These are phyloP conservation scores for Phaeomoniella chlamydospora DNA, from an alignment of 2,329 filamentous ascomycete genomes.

Conservation along the genomic window DNA sequence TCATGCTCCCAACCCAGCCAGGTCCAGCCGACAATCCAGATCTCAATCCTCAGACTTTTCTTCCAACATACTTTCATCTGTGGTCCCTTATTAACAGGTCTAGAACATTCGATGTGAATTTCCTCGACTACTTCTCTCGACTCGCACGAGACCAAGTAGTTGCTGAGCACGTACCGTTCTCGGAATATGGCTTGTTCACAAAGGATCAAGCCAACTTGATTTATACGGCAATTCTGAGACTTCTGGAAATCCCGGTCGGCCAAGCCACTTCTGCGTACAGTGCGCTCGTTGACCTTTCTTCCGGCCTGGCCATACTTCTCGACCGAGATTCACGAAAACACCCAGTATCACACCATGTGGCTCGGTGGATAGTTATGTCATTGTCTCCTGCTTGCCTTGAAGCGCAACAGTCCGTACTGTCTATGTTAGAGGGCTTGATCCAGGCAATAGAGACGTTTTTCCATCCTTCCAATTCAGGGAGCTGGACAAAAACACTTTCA, in stretches of 20 bases:
- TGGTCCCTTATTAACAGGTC: conserved; percentile 91
- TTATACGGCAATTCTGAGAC: conserved; percentile 76
- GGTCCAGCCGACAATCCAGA: conserved; percentile 56
- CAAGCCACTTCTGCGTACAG: conserved; percentile 91
- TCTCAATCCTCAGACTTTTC: conserved; percentile 74
- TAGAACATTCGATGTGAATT: conserved; percentile 70
- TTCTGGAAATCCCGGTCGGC: conserved; percentile 91
- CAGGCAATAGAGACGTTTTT: conserved; percentile 97
- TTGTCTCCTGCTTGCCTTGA: conserved; percentile 72
- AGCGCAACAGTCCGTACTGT: conserved; percentile 63
- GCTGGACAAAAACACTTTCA: conserved; percentile 78
- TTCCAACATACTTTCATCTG: conserved; percentile 90
- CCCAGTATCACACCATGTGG: conserved; percentile 80
- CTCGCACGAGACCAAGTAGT: conserved; percentile 71
- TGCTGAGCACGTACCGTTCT: conserved; percentile 63
- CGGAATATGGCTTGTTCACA: conserved; percentile 80
- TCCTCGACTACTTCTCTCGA: conserved; percentile 80
- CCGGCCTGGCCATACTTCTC: conserved; percentile 71
- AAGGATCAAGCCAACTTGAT: conserved; percentile 82
- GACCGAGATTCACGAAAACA: conserved; percentile 91
- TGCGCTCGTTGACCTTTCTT: conserved; percentile 60
- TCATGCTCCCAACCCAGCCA: conserved; percentile 73
- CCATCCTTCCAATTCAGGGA: conserved; percentile 89
- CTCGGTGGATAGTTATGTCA: conserved; percentile 85
- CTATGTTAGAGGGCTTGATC: conserved; percentile 77